These are phyloP conservation scores for Colletotrichum sp. DNA, from an alignment of 2,329 filamentous ascomycete genomes.

Conservation along the genomic window DNA sequence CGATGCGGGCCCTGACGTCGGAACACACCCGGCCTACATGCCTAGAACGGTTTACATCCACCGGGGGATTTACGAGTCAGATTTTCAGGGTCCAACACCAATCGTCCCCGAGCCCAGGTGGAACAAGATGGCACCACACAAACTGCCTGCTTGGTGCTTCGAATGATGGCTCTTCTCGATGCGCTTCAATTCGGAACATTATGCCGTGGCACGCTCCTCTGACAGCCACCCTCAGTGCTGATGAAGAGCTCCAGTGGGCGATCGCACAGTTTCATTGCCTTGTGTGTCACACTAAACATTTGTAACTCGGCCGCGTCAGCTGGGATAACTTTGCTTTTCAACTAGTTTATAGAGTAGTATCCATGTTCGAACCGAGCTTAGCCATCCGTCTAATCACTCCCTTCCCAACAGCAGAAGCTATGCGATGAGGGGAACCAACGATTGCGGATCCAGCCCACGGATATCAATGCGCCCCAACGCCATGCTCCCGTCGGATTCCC, in stretches of 20 bases:
- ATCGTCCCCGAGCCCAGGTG: not conserved
- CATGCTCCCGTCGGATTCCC: constrained; percentile 6
- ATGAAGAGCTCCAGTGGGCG: not conserved
- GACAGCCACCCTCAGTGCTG: not conserved
- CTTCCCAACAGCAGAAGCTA: not conserved
- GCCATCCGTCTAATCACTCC: not conserved
- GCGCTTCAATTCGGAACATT: not conserved
- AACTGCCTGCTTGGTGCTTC: not conserved
- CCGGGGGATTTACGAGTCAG: not conserved
- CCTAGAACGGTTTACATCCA: not conserved
- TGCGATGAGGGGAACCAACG: not conserved
- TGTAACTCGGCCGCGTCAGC: not conserved
- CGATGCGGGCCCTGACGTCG: not conserved
- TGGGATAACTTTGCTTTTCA: not conserved
- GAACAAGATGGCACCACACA: not conserved
- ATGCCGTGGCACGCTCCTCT: not conserved
- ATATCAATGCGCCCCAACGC: constrained; percentile 21
- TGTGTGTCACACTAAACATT: not conserved
- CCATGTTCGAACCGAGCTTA: constrained; percentile 2
- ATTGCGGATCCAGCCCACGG: constrained; percentile 18
- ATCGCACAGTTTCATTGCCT: not conserved
- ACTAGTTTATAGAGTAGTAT: not conserved
- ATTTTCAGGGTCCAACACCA: not conserved
- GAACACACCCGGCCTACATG: not conserved
- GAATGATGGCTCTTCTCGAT: not conserved